Conservation (phyloP, 768 basidiomycete genomes). For the Suillus alpinus region DNA sequence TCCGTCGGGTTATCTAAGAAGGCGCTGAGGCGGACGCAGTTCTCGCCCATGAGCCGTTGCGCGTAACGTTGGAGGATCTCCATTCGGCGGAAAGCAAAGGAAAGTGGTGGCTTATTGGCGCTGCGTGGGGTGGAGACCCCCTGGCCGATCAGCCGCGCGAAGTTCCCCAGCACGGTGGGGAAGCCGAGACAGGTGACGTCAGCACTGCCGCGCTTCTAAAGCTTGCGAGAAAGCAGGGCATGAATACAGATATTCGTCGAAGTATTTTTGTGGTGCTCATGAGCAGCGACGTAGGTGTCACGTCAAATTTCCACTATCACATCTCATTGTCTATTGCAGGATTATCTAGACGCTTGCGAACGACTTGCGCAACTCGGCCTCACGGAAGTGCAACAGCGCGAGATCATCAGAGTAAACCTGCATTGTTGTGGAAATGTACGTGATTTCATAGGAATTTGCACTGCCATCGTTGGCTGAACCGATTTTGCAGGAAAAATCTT, state of each 20-base stretch:
- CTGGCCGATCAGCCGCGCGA: conserved; percentile 65
- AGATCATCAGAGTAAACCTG: conserved; percentile 88
- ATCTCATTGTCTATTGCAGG: conserved; percentile 45
- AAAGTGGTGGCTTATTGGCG: conserved; percentile 99
- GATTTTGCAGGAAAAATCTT: conserved; percentile 65
- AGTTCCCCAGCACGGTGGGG: conserved; percentile 14
- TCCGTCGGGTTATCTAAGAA: not conserved
- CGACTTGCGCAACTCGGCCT: conserved; percentile 81
- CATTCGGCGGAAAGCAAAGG: conserved; percentile 81
- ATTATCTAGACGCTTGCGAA: conserved; percentile 94
- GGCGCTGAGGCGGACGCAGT: conserved; percentile 44
- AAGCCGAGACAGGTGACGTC: conserved; percentile 29
- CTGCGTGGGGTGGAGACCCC: conserved; percentile 93
- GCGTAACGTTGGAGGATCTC: conserved; percentile 83
- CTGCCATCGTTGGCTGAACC: not conserved
- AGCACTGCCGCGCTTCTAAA: conserved; percentile 52
- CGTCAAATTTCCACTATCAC: not conserved
- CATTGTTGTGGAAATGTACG: conserved; percentile 90
- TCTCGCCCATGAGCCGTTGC: conserved; percentile 78
- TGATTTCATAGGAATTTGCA: not conserved
- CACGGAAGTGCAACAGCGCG: conserved; percentile 88
- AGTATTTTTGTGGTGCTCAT: conserved; percentile 92
- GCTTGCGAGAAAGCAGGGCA: conserved; percentile 92
- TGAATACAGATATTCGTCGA: conserved; percentile 95
- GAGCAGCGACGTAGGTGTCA: conserved; percentile 80